phyloP scores from a whole-genome alignment of 2,329 filamentous ascomycete species.

The Botrytis elliptica region DNA sequence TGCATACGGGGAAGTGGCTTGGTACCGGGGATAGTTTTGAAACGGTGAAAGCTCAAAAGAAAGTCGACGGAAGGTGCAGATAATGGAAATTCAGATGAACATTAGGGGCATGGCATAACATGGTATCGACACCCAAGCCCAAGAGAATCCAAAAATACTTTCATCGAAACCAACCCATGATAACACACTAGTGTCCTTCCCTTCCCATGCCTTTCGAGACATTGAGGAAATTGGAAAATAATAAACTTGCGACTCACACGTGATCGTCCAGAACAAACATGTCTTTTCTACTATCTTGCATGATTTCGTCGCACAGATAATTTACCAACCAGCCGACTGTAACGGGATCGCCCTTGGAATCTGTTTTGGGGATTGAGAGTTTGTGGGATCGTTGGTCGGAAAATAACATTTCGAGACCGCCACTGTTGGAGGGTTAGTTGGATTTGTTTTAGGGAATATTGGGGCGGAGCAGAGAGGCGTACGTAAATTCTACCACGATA shows the following conservation, averaged over 20 bases:
- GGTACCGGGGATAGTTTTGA: slow-evolving; percentile 5
- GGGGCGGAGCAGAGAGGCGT: slow-evolving; percentile 19
- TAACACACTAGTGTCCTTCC: neutral
- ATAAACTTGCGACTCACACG: slow-evolving; percentile 61
- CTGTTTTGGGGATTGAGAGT: slow-evolving; percentile 63
- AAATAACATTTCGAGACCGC: slow-evolving; percentile 93
- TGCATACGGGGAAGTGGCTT: slow-evolving; percentile 2
- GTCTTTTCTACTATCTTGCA: slow-evolving; percentile 83
- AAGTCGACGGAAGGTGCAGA: neutral
- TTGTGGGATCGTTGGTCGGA: slow-evolving; percentile 73
- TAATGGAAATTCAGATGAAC: slow-evolving; percentile 7
- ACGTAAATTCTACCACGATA: slow-evolving; percentile 70
- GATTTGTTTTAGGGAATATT: neutral
- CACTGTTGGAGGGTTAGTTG: slow-evolving; percentile 50
- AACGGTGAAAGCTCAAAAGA: neutral
- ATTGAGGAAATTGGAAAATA: slow-evolving; percentile 24
- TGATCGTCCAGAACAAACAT: slow-evolving; percentile 85
- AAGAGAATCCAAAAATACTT: neutral
- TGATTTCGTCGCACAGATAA: slow-evolving; percentile 75
- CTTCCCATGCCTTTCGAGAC: slow-evolving; percentile 1
- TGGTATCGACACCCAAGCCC: neutral
- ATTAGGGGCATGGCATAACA: slow-evolving; percentile 13
- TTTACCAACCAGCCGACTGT: slow-evolving; percentile 75
- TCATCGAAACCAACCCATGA: neutral
- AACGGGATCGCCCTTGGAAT: slow-evolving; percentile 57